Percentiles rank a stretch among this genome's conserved stretches.
Evolutionary conservation across 2,329 filamentous ascomycete species (phyloP).

Genomic region (Mycogone perniciosa): DNA sequence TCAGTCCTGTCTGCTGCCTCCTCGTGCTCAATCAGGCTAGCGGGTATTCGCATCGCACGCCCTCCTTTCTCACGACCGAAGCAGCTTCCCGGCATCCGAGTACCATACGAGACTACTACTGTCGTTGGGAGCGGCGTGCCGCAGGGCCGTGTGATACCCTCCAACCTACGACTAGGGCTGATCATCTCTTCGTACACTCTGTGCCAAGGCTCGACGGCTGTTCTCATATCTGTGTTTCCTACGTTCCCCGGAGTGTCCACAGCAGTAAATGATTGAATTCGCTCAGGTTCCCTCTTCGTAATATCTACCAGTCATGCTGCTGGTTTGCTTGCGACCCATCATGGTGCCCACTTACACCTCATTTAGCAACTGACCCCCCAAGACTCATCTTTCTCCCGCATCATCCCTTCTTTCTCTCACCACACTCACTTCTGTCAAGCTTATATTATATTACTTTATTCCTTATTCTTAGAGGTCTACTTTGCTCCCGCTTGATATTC

Average conservation of each 20-base stretch:
- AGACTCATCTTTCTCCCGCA: not conserved
- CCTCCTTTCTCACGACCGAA: not conserved
- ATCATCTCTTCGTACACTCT: not conserved
- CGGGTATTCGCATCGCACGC: not conserved
- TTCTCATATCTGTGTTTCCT: constrained; percentile 5
- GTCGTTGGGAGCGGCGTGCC: constrained; percentile 29
- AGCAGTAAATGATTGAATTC: not conserved
- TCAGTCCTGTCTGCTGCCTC: constrained; percentile 5
- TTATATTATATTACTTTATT: no score
- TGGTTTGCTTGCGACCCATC: not conserved
- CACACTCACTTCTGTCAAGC: no score
- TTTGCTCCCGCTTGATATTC: no score
- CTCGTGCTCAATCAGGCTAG: constrained; percentile 2
- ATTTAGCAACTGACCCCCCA: no score
- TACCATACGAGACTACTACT: constrained; percentile 32
- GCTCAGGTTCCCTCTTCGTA: not conserved
- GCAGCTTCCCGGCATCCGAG: constrained; percentile 1
- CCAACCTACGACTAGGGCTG: not conserved
- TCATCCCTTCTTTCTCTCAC: no score
- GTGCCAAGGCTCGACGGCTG: not conserved
- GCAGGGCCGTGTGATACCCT: constrained; percentile 24
- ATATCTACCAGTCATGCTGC: not conserved
- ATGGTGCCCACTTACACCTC: not conserved
- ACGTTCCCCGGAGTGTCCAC: not conserved
- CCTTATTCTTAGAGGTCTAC: no score